Conservation (phyloP, 331 rosid species). For the Cydonia oblonga region DNA sequence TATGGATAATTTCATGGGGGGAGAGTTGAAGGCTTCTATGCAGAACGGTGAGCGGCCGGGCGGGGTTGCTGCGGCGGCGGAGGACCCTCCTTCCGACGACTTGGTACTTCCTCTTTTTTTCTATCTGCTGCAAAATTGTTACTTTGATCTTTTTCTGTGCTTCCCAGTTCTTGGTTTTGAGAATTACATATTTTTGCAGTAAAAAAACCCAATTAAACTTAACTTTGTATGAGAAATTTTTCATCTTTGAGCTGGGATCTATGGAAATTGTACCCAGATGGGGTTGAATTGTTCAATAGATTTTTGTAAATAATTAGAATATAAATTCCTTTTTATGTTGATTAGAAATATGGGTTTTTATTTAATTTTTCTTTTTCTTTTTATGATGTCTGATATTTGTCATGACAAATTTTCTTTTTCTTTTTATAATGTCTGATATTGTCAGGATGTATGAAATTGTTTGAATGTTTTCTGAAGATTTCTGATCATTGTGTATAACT, state of each 20-base stretch:
- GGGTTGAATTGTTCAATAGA: not conserved
- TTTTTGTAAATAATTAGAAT: not conserved
- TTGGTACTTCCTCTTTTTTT: not conserved
- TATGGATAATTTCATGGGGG: conserved; percentile 7
- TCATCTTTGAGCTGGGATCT: not conserved
- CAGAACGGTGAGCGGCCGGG: not conserved
- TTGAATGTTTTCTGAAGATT: not conserved
- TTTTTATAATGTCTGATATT: not conserved
- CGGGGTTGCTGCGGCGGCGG: not conserved
- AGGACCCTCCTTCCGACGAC: conserved; percentile 11
- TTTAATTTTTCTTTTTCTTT: not conserved
- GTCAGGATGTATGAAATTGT: not conserved
- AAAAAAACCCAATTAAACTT: not conserved
- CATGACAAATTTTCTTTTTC: not conserved
- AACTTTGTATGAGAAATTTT: not conserved
- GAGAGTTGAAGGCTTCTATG: conserved; percentile 1
- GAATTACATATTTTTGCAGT: not conserved
- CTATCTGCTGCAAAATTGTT: not conserved
- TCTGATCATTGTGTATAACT: not conserved
- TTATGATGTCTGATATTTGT: not conserved
- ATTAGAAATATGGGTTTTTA: not conserved
- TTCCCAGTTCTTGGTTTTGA: not conserved
- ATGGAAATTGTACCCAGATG: not conserved
- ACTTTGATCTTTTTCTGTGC: not conserved
- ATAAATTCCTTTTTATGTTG: not conserved